phyloP scores from a whole-genome alignment of 768 basidiomycete genomes.

The Tephrocybe sp. region DNA sequence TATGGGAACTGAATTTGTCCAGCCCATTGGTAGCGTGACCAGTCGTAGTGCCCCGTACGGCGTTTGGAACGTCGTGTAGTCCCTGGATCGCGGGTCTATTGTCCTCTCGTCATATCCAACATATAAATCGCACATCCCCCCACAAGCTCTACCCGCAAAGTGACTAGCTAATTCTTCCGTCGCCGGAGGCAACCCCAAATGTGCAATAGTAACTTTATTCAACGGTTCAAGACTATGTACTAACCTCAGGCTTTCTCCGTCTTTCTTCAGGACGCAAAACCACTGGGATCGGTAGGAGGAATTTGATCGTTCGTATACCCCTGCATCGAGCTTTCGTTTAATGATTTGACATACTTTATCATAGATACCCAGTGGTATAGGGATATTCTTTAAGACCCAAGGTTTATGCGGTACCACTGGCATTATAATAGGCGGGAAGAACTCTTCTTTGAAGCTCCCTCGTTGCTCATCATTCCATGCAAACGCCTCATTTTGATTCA shows the following conservation, averaged over 20 bases:
- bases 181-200: slow-evolving; percentile 22
- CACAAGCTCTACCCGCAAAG: no score
- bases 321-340: slow-evolving; percentile 29
- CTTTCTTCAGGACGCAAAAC: slow-evolving; percentile 19
- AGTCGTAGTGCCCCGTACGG: no score
- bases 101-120: no score
- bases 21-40: no score
- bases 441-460: slow-evolving; percentile 32
- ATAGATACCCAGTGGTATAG: slow-evolving; percentile 26
- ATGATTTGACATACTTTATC: slow-evolving; percentile 26
- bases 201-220: slow-evolving; percentile 34
- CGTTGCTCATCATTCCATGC: slow-evolving; percentile 37
- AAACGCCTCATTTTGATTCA: slow-evolving; percentile 29
- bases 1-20: no score
- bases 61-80: no score
- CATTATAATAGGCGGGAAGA: slow-evolving; percentile 29
- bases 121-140: no score
- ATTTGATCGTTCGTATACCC: slow-evolving; percentile 34
- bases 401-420: slow-evolving; percentile 33
- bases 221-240: slow-evolving; percentile 39
- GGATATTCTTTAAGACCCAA: slow-evolving; percentile 28
- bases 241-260: slow-evolving; percentile 24
- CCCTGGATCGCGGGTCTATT: no score
- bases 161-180: no score
- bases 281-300: no score